A percentile compares a stretch with the other conserved stretches of the same genome.
Conservation (phyloP, 2,329 filamentous ascomycete species). For the Emergomyces pasteurianus region DNA sequence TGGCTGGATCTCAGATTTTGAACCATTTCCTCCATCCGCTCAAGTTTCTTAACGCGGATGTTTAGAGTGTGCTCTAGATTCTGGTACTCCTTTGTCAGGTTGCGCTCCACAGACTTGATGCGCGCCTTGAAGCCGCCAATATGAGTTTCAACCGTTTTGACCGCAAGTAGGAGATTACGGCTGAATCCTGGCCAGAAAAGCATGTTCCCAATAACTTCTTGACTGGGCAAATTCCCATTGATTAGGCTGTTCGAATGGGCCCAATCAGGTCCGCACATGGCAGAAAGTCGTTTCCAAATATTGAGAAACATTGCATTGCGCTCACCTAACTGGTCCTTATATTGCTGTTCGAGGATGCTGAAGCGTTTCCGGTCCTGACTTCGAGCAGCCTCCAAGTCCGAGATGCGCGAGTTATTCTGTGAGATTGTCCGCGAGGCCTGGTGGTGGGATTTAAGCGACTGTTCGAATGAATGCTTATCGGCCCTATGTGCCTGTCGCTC, state of each 20-base stretch:
- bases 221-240: slow-evolving; percentile 71
- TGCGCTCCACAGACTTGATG: slow-evolving; percentile 75
- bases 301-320: slow-evolving; percentile 76
- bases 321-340: slow-evolving; percentile 78
- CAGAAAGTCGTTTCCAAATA: slow-evolving; percentile 82
- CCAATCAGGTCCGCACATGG: slow-evolving; percentile 85
- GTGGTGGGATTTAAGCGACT: slow-evolving; percentile 74
- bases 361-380: slow-evolving; percentile 68
- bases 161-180: slow-evolving; percentile 73
- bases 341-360: slow-evolving; percentile 61
- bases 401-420: slow-evolving; percentile 70
- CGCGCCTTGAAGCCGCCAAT: slow-evolving; percentile 66
- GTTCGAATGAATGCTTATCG: slow-evolving; percentile 79
- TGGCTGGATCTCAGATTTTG: slow-evolving; percentile 42
- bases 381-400: slow-evolving; percentile 73
- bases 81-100: slow-evolving; percentile 85
- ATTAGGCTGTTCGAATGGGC: slow-evolving; percentile 78
- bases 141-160: slow-evolving; percentile 76
- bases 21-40: slow-evolving; percentile 70
- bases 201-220: slow-evolving; percentile 76
- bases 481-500: slow-evolving; percentile 75
- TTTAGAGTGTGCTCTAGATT: slow-evolving; percentile 71
- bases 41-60: slow-evolving; percentile 68
- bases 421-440: slow-evolving; percentile 77
- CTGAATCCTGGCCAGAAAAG: slow-evolving; percentile 67